Evolutionary conservation across 2,329 filamentous ascomycete species (phyloP), one percentile per base, ranked within the genome.

Genomic region (Alternaria arbusti): DNA sequence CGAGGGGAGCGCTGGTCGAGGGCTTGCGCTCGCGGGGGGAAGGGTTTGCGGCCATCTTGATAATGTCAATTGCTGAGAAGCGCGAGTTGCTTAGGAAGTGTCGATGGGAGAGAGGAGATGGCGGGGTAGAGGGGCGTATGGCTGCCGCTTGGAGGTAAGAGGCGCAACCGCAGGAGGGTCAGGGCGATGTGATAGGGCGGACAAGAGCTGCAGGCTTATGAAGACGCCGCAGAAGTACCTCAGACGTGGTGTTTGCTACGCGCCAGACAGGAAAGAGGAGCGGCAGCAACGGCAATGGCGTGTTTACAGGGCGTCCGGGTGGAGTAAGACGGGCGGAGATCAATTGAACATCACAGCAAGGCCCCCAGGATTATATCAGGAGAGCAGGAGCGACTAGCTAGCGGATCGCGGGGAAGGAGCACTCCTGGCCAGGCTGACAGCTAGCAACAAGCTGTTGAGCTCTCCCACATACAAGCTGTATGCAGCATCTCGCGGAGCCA

Each of bases 1-100:
- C 88, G 72, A 97, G 90, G 50, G 94, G 94, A 72, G 92, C 92
- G 70, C 91, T 89, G 61, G 87, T 90, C 20, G 93, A 97, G 62
- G 92, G 93, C 70, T 88, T 91, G 72, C 94, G 90, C 85, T 97
- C 90, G 69, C 93, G 87, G 44, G 83, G 82, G n/a, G 80, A 64
- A 12, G 79, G 63, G 28, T 59, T 66, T n/a, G 73, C 54, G 56
- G 75, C 73, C 77, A 79, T 79, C 45, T 63, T 76, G 63, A 68
- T 61, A 28, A 71, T 71, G 54, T 74, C 72, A 72, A 77, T 74
- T 67, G 73, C 65, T 49, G 66, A 65, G 63, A 74, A 72, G 55
- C 49, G 57, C 50, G 68, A 70, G 17, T 72, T 75, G 67, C 63
- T 68, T 30, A 67, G 70, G 32, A 69, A 73, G 65, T 66, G 70